Conservation (phyloP, 371 early-diverging fungal species). For the Blastocladiella emersonii region DNA sequence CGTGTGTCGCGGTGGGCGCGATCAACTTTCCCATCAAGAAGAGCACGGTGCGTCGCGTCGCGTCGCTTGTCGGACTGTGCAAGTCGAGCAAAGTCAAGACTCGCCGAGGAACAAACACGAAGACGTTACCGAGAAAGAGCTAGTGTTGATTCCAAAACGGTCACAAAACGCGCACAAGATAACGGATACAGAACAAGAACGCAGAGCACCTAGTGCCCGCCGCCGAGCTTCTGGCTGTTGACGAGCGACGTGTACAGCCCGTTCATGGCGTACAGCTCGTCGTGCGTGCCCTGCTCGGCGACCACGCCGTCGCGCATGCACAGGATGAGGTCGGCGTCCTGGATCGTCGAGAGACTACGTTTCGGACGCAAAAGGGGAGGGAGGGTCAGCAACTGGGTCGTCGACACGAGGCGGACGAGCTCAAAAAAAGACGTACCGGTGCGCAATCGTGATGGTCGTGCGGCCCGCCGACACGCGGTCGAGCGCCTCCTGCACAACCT, state of each 20-base stretch:
- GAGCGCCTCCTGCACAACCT: slow-evolving; percentile 44
- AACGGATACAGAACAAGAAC: too few relatives aligned
- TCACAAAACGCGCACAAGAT: too few relatives aligned
- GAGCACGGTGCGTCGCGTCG: too few relatives aligned
- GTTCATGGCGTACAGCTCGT: slow-evolving; percentile 23
- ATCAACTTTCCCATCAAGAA: too few relatives aligned
- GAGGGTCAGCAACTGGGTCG: slow-evolving; percentile 8
- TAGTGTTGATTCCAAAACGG: too few relatives aligned
- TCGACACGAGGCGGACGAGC: neutral
- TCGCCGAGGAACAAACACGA: too few relatives aligned
- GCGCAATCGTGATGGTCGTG: slow-evolving; percentile 53
- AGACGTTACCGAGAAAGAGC: too few relatives aligned
- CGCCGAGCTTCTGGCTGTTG: neutral
- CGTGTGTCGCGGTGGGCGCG: too few relatives aligned
- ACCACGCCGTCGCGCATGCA: slow-evolving; percentile 43
- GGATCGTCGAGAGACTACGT: slow-evolving; percentile 54
- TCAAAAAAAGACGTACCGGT: slow-evolving; percentile 12
- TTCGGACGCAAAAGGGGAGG: too few relatives aligned
- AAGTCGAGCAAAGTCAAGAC: too few relatives aligned
- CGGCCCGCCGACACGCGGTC: slow-evolving; percentile 39
- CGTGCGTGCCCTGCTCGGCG: slow-evolving; percentile 42
- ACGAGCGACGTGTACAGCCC: slow-evolving; percentile 3
- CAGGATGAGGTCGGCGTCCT: slow-evolving; percentile 45
- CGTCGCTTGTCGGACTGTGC: too few relatives aligned
- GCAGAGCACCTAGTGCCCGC: too few relatives aligned